phyloP scores from a whole-genome alignment of 306 rosid species.

The Vigna mungo region DNA sequence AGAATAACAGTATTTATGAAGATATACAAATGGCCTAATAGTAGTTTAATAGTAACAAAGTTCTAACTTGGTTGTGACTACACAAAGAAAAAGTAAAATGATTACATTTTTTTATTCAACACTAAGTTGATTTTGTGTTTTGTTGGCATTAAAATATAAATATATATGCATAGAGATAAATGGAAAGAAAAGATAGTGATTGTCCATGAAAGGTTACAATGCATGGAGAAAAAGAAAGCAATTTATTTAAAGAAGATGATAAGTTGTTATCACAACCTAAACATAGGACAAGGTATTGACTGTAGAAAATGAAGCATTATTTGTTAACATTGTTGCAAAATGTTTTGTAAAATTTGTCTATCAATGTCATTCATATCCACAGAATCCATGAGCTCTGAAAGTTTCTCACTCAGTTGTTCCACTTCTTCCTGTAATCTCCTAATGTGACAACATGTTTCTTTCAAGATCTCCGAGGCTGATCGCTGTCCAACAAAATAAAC shows the following conservation, averaged over 20 bases:
- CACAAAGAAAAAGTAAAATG: no score
- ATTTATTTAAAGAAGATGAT: not conserved
- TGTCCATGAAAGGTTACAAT: not conserved
- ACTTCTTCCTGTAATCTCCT: conserved; percentile 56
- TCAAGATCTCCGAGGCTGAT: conserved; percentile 46
- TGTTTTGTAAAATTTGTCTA: conserved; percentile 40
- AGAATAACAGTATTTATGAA: no score
- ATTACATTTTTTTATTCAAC: not conserved
- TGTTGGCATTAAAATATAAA: not conserved
- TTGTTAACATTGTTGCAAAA: conserved; percentile 38
- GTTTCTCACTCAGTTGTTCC: conserved; percentile 50
- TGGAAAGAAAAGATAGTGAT: not conserved
- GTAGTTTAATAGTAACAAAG: no score
- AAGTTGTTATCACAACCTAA: not conserved
- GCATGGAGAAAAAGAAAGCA: not conserved
- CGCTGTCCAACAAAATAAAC: conserved; percentile 33
- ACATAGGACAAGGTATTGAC: not conserved
- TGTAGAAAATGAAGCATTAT: not conserved
- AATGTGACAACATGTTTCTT: conserved; percentile 51
- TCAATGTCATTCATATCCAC: conserved; percentile 49
- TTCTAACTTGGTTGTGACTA: no score
- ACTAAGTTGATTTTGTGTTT: not conserved
- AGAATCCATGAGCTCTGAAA: conserved; percentile 50
- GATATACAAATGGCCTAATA: no score
- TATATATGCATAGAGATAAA: not conserved